These are phyloP conservation scores for Lycium barbarum DNA, from an alignment of 257 asterid species.

Conservation along the genomic window DNA sequence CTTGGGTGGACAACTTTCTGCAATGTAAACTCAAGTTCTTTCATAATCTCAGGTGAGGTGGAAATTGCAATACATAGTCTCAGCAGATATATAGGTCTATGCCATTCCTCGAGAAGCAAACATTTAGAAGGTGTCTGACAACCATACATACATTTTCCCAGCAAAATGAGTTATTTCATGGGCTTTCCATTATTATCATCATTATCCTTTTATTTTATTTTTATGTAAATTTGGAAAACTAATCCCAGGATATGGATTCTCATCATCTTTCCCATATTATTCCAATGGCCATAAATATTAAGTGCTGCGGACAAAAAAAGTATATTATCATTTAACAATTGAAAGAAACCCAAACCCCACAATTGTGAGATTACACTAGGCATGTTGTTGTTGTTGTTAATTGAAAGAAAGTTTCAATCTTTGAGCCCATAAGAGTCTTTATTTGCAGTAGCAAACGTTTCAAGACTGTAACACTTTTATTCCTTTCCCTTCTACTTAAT, in stretches of 20 bases:
- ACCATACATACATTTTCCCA: conserved; percentile 23
- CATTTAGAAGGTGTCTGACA: background rate
- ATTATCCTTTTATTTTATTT: background rate
- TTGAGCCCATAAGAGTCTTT: background rate
- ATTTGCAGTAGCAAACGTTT: background rate
- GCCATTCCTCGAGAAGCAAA: background rate
- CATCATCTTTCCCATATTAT: background rate
- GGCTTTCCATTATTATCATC: background rate
- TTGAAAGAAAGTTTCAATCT: background rate
- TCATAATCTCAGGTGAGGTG: conserved; percentile 15
- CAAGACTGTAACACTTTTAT: background rate
- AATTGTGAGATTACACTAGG: no score
- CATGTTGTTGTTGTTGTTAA: no score
- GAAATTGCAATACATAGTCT: background rate
- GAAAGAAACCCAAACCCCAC: no score
- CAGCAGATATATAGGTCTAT: background rate
- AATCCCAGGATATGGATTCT: background rate
- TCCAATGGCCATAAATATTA: background rate
- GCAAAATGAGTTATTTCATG: background rate
- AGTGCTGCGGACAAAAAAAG: background rate
- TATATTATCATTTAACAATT: no score
- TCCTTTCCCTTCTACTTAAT: background rate
- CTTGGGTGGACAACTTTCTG: conserved; percentile 72
- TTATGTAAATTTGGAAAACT: background rate
- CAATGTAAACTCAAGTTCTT: conserved; percentile 30